Percentiles rank a stretch among this genome's conserved stretches.
Conservation (phyloP, 345 rosid genomes). For the Dimocarpus longan region DNA sequence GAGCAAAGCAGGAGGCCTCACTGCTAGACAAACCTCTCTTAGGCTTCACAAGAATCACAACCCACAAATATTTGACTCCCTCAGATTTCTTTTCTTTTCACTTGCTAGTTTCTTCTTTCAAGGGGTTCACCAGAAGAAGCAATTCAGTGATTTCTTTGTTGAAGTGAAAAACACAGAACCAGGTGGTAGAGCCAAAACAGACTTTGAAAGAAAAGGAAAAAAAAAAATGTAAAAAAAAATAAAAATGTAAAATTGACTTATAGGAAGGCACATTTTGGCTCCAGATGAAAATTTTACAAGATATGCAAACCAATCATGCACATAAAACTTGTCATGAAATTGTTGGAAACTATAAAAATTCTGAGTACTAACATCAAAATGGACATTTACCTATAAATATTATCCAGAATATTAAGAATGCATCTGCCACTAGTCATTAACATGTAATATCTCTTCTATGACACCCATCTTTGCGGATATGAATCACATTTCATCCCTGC, state of each 20-base stretch:
- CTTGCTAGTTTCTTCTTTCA: background rate
- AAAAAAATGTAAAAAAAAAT: background rate
- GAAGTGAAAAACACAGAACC: background rate
- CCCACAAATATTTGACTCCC: no score
- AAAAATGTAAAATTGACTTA: constrained; percentile 6
- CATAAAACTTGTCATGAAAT: constrained; percentile 6
- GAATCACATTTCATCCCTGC: constrained; percentile 12
- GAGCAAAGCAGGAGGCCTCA: no score
- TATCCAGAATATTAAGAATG: background rate
- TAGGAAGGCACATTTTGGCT: background rate
- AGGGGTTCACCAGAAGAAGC: background rate
- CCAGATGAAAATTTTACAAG: constrained; percentile 6
- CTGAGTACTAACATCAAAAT: constrained; percentile 11
- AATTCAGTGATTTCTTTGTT: background rate
- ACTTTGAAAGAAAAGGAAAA: background rate
- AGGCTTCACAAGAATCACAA: no score
- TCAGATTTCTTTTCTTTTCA: no score
- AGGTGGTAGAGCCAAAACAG: background rate
- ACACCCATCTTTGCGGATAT: background rate
- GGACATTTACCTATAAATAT: constrained; percentile 22
- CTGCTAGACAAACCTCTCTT: no score
- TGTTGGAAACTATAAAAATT: constrained; percentile 13
- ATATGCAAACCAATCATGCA: constrained; percentile 10
- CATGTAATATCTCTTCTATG: background rate
- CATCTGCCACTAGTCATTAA: background rate